Conservation (phyloP, 192 early-diverging fungal species). For the Diversispora epigaea region DNA sequence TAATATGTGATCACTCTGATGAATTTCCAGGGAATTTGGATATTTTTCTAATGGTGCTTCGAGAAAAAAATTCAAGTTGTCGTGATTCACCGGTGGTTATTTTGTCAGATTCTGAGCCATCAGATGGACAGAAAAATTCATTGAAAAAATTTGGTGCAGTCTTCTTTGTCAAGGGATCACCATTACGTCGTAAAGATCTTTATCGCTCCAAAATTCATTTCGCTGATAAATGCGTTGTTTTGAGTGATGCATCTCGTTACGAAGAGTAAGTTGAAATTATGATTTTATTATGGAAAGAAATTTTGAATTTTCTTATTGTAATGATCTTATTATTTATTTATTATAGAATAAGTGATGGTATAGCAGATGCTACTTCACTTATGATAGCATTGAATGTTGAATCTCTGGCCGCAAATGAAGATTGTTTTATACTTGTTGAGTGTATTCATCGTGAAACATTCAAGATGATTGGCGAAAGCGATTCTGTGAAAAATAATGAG, state of each 20-base stretch:
- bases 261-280: not conserved
- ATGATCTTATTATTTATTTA: not conserved
- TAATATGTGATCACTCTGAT: slow-evolving; percentile 11
- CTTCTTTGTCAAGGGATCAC: slow-evolving; percentile 56
- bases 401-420: slow-evolving; percentile 44
- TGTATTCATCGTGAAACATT: slow-evolving; percentile 73
- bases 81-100: slow-evolving; percentile 55
- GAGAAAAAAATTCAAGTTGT: slow-evolving; percentile 49
- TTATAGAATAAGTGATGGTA: slow-evolving; percentile 5
- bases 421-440: slow-evolving; percentile 69
- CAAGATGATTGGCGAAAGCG: slow-evolving; percentile 71
- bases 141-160: slow-evolving; percentile 55
- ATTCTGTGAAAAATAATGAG: slow-evolving; percentile 55
- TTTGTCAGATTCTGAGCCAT: slow-evolving; percentile 51
- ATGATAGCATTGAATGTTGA: slow-evolving; percentile 69
- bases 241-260: slow-evolving; percentile 45
- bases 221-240: slow-evolving; percentile 55
- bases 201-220: slow-evolving; percentile 54
- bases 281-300: not conserved
- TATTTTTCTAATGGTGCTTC: slow-evolving; percentile 65
- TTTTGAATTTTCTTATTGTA: not conserved
- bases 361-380: slow-evolving; percentile 64
- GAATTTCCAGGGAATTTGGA: slow-evolving; percentile 66
- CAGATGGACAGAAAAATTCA: slow-evolving; percentile 35
- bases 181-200: slow-evolving; percentile 60